These are phyloP conservation scores for Podila clonocystis DNA, from an alignment of 192 early-diverging fungal species.

Conservation along the genomic window DNA sequence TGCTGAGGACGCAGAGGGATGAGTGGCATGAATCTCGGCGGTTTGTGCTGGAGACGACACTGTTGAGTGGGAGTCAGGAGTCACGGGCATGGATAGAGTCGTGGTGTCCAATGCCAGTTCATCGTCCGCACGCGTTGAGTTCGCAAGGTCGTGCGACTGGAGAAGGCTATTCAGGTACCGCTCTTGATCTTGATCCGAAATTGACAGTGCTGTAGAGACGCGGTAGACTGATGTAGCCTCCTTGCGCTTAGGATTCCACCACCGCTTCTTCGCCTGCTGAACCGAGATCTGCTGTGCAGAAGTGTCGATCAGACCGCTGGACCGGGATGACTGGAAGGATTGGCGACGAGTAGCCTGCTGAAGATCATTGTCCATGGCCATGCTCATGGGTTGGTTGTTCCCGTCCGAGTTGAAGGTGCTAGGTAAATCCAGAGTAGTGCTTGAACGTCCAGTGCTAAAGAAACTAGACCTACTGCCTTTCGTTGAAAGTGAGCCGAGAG, in stretches of 20 bases:
- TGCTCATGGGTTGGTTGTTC: neutral
- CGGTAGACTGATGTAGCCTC: conserved; percentile 28
- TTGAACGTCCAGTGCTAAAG: conserved; percentile 10
- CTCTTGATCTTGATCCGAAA: conserved; percentile 41
- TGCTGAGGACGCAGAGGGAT: neutral
- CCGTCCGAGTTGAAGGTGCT: neutral
- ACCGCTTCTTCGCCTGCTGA: conserved; percentile 38
- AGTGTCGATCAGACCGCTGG: conserved; percentile 11
- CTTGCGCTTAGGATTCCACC: conserved; percentile 45
- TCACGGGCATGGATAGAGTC: neutral
- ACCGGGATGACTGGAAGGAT: conserved; percentile 23
- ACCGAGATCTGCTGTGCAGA: conserved; percentile 16
- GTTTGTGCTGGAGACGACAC: neutral
- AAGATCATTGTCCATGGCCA: neutral
- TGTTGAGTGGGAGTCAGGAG: neutral
- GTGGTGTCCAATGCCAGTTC: neutral
- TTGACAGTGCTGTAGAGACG: neutral
- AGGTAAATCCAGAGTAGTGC: neutral
- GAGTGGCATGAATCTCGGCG: neutral
- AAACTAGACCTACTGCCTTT: conserved; percentile 9
- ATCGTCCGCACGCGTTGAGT: neutral
- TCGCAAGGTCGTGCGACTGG: neutral
- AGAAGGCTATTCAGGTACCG: conserved; percentile 17
- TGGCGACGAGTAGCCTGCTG: neutral
- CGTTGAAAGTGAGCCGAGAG: conserved; percentile 10